Evolutionary conservation across 169 alveolate genomes (phyloP).

Genomic region (Plasmodium inui): DNA sequence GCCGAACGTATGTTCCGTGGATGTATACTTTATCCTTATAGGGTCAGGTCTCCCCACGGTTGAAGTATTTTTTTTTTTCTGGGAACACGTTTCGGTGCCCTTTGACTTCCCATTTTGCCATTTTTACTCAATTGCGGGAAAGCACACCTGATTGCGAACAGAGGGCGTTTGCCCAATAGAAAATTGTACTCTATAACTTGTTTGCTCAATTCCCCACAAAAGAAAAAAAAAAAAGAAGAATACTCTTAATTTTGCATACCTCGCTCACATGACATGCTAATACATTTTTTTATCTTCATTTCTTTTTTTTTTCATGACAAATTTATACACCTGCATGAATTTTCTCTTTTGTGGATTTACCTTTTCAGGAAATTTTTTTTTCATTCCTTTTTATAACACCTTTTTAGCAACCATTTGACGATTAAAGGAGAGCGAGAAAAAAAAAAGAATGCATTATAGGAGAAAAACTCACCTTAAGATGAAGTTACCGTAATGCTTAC

Average conservation of each 20-base stretch:
- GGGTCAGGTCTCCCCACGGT: not conserved
- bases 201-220: not conserved
- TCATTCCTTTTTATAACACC: not conserved
- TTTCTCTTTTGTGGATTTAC: no score
- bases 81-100: not conserved
- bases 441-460: not conserved
- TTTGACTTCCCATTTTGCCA: not conserved
- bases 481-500: not conserved
- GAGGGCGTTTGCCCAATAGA: not conserved
- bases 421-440: not conserved
- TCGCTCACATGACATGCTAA: not conserved
- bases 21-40: not conserved
- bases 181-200: not conserved
- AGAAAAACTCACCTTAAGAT: constrained; percentile 13
- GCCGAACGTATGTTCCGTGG: not conserved
- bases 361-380: no score
- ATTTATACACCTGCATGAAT: no score
- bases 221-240: not conserved
- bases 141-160: not conserved
- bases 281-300: not conserved
- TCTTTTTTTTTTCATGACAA: no score
- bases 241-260: not conserved
- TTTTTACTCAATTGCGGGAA: not conserved
- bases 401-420: not conserved
- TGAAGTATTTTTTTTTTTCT: not conserved